Base-by-base conservation (phyloP, 371 early-diverging fungal species). In the Zychaea mexicana region DNA sequence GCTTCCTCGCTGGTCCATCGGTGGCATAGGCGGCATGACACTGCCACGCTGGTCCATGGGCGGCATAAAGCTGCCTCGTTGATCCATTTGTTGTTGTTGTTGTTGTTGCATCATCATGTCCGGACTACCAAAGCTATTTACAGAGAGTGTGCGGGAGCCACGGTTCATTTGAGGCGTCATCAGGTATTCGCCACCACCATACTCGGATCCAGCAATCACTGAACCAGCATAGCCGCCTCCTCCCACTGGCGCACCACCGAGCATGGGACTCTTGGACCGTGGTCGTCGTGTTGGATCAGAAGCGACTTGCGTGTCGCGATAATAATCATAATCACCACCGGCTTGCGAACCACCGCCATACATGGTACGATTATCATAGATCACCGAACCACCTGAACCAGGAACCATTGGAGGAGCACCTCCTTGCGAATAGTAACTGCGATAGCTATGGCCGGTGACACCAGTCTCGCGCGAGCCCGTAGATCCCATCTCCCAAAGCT, bases 401-500 rank as follows among this genome's bases (percentile, higher is more conserved):
- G 19, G 30, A 4, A 42, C 15, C 13, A 13, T n/a, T 0, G 60
- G 36, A 15, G 57, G 59, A 22, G 49, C 69, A 17, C 64, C 64
- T 2, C 69, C 72, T 27, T 75, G 70, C 0, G 75, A 67, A 30
- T 68, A 69, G 47, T 78, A 71, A 47, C 72, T 76, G 33, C 61
- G 73, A 57, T 78, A 78, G 5, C 70, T 77, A 24, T 79, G 70
- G 8, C 73, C 71, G 3, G 83, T 82, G 10, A 78, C 62, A 22
- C 79, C 76, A 15, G 87, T 87, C 39, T 86, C 87, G 24, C 76
- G 70, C 2, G 85, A 87, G 10, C 81, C 83, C 2, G 82, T 82
- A 2, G 87, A 82, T 8, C 83, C 84, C 60, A 83, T 77, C 62
- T 90, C 93, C 92, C 92, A 93, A 30, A 92, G 73, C 56, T 92